Conservation (phyloP, 2,329 filamentous ascomycete genomes). For the Pestalotiopsis sp. region DNA sequence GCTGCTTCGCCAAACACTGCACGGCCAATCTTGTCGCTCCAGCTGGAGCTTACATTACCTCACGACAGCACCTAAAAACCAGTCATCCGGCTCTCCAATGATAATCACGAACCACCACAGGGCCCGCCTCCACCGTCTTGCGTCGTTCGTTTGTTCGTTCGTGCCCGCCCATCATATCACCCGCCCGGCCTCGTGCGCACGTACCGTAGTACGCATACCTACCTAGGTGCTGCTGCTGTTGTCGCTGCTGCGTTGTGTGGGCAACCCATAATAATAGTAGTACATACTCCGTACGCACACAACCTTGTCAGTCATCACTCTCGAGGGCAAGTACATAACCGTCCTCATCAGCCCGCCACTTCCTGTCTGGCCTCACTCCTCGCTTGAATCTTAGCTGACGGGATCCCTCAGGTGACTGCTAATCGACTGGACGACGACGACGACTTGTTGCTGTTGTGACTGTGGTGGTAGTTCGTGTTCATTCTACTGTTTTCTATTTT, state of each 20-base stretch:
- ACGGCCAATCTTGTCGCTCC: constrained; percentile 14
- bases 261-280: background rate
- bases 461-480: background rate
- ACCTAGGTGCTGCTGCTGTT: background rate
- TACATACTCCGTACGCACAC: background rate
- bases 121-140: background rate
- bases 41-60: background rate
- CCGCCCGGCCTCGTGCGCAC: background rate
- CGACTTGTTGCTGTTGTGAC: background rate
- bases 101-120: background rate
- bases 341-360: constrained; percentile 10
- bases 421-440: constrained; percentile 2
- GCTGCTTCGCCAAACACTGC: constrained; percentile 18
- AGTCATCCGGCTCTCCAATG: background rate
- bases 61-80: background rate
- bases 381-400: constrained; percentile 6
- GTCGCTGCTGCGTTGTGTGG: background rate
- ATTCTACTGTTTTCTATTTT: background rate
- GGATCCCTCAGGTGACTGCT: background rate
- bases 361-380: background rate
- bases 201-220: background rate
- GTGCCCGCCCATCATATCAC: background rate
- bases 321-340: constrained; percentile 2
- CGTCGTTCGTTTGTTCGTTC: background rate
- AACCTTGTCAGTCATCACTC: background rate